Evolutionary conservation across 2,329 filamentous ascomycete species (phyloP).

Genomic region (Diaporthe amygdali): DNA sequence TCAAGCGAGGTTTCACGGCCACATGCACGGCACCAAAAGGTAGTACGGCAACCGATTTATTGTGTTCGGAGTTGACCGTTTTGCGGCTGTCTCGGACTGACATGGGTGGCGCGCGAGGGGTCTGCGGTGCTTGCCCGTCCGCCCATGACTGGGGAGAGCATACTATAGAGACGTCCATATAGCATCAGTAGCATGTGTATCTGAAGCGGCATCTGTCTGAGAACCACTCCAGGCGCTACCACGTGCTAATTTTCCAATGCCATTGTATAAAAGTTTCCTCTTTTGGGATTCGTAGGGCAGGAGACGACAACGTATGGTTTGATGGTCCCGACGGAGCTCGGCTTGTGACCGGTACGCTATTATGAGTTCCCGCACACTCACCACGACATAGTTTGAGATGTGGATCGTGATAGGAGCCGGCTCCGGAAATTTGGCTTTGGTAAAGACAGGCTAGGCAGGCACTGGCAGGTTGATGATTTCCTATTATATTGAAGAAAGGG

Average conservation of each 20-base stretch:
- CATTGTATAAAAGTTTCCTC: background rate
- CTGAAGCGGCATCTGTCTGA: slow-evolving; percentile 2
- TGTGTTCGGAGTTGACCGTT: background rate
- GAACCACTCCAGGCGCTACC: background rate
- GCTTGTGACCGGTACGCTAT: background rate
- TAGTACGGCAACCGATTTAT: background rate
- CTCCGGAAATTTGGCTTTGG: background rate
- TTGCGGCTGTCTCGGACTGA: background rate
- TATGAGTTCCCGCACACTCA: background rate
- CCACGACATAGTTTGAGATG: background rate
- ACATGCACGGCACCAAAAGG: background rate
- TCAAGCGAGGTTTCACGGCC: slow-evolving; percentile 1
- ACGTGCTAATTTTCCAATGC: background rate
- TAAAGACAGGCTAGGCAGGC: too few species aligned
- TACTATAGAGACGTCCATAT: background rate
- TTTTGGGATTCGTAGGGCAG: background rate
- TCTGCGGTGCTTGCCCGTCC: background rate
- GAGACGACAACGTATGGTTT: background rate
- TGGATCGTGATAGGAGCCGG: background rate
- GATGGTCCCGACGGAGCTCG: background rate
- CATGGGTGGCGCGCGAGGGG: background rate
- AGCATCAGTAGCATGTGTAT: background rate
- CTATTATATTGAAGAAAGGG: background rate
- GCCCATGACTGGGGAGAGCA: background rate
- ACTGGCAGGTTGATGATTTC: too few species aligned